These are phyloP conservation scores for Sphaerulina vaccinii DNA, from an alignment of 2,329 filamentous ascomycete genomes.

Conservation along the genomic window DNA sequence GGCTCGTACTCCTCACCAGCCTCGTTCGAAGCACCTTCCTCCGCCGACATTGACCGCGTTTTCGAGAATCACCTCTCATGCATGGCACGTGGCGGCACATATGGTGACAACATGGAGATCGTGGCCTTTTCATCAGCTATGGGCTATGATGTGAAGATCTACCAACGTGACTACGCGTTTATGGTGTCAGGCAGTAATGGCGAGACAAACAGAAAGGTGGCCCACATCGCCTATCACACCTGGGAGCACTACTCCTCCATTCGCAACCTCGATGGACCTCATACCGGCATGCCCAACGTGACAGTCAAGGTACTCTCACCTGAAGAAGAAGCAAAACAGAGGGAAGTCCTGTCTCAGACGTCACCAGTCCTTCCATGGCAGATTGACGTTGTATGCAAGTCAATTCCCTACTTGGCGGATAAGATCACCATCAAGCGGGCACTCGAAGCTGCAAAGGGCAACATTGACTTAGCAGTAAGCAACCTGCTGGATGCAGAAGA, in stretches of 20 bases:
- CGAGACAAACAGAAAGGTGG: slow-evolving; percentile 35
- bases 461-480: slow-evolving; percentile 54
- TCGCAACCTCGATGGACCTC: slow-evolving; percentile 59
- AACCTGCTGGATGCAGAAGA: slow-evolving; percentile 53
- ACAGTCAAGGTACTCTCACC: slow-evolving; percentile 38
- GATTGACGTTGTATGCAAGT: slow-evolving; percentile 53
- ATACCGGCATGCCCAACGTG: slow-evolving; percentile 56
- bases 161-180: slow-evolving; percentile 54
- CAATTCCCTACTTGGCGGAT: slow-evolving; percentile 52
- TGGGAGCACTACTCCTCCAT: slow-evolving; percentile 69
- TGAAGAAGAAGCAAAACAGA: slow-evolving; percentile 43
- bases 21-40: slow-evolving; percentile 49
- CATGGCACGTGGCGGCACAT: slow-evolving; percentile 61
- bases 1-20: slow-evolving; percentile 48
- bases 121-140: slow-evolving; percentile 64
- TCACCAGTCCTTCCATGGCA: slow-evolving; percentile 55
- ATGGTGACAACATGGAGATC: slow-evolving; percentile 67
- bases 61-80: slow-evolving; percentile 57
- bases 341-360: slow-evolving; percentile 39
- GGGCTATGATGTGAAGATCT: slow-evolving; percentile 62
- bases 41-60: slow-evolving; percentile 53
- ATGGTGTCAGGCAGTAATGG: slow-evolving; percentile 46
- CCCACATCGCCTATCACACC: slow-evolving; percentile 52
- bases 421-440: slow-evolving; percentile 53
- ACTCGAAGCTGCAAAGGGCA: slow-evolving; percentile 54